Evolutionary conservation across 495 filamentous ascomycete species (phyloP).

Genomic region (Cudoniella acicularis): DNA sequence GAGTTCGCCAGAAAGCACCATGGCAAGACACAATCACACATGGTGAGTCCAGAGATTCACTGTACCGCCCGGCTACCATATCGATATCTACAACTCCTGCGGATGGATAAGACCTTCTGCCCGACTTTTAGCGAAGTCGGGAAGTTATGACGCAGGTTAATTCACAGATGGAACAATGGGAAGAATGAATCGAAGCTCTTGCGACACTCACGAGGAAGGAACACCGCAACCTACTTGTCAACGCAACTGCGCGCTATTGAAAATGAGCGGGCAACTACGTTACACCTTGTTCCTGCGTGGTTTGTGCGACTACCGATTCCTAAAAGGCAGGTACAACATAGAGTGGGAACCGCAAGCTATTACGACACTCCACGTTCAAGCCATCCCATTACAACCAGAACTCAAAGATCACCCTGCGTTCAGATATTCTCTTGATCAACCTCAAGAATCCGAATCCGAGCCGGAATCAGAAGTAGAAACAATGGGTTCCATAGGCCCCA

Average conservation of each 20-base stretch:
- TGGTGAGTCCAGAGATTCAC: constrained; percentile 62
- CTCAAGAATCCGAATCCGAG: neutral
- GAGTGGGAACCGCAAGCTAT: neutral
- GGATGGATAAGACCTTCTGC: neutral
- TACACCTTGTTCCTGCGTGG: too few relatives aligned
- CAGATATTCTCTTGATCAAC: neutral
- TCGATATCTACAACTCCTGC: neutral
- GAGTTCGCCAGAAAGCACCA: constrained; percentile 70
- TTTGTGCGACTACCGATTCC: too few relatives aligned
- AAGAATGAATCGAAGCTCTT: neutral
- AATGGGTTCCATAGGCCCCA: neutral
- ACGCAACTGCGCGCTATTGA: neutral
- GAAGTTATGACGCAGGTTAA: neutral
- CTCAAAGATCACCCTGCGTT: neutral
- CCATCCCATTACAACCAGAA: neutral
- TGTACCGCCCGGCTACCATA: neutral
- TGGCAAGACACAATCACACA: constrained; percentile 91
- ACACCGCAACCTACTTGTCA: too few relatives aligned
- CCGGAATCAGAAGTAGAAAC: neutral
- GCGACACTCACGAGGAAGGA: neutral
- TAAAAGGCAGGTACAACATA: neutral
- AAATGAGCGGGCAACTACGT: too few relatives aligned
- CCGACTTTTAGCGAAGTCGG: neutral
- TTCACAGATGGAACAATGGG: too few relatives aligned
- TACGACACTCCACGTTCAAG: neutral